A percentile compares a stretch with the other conserved stretches of the same genome.
These are phyloP conservation scores for Skeletonema grethae DNA, from an alignment of 108 stramenopile species.

Conservation along the genomic window DNA sequence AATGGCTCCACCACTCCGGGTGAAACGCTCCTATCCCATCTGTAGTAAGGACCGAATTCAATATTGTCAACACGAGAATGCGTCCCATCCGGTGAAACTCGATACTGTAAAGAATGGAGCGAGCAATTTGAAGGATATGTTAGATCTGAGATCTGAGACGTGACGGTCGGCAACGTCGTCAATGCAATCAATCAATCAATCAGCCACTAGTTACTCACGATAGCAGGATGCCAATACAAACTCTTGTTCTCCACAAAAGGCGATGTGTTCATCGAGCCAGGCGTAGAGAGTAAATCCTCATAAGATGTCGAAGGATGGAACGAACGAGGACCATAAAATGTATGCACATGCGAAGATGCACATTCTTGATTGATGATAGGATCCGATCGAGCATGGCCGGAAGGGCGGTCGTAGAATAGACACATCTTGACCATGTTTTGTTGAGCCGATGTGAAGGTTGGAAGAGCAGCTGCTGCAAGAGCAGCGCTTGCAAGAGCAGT, in stretches of 20 bases:
- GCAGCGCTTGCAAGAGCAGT: not conserved
- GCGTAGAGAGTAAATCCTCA: constrained; percentile 6
- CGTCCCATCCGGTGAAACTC: constrained; percentile 4
- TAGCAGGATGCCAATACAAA: constrained; percentile 25
- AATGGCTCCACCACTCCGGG: constrained; percentile 24
- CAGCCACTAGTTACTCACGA: not conserved
- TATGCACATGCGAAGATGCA: constrained; percentile 18
- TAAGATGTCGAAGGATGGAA: constrained; percentile 22
- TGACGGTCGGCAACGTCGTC: not conserved
- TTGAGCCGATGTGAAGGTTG: not conserved
- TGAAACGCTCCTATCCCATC: constrained; percentile 33
- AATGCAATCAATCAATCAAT: not conserved
- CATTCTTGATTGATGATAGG: constrained; percentile 17
- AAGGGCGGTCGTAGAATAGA: constrained; percentile 15
- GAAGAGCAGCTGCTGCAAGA: not conserved
- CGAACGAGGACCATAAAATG: constrained; percentile 14
- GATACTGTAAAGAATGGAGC: not conserved
- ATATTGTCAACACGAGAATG: constrained; percentile 5
- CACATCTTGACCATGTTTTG: constrained; percentile 13
- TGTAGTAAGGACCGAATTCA: constrained; percentile 22
- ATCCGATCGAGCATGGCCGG: constrained; percentile 18
- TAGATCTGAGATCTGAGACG: not conserved
- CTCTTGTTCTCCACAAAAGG: constrained; percentile 20
- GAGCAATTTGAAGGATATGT: not conserved
- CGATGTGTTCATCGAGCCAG: constrained; percentile 4